phyloP scores from a whole-genome alignment of 345 rosid genomes.

The thale cress (Arabidopsis thaliana) region TAIR10.1 NC_003076.8:843001-843500 shows the following conservation, averaged over 20 bases:
- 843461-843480: slow-evolving; percentile 76
- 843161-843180: slow-evolving; percentile 31
- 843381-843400: slow-evolving; percentile 1
- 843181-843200: slow-evolving; percentile 10
- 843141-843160: neutral
- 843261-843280: slow-evolving; percentile 21
- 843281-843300: slow-evolving; percentile 19
- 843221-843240: slow-evolving; percentile 7
- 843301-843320: neutral
- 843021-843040: slow-evolving; percentile 64
- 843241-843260: neutral
- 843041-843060: slow-evolving; percentile 85
- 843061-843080: slow-evolving; percentile 94
- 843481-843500: slow-evolving; percentile 88
- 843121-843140: slow-evolving; percentile 15
- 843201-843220: slow-evolving; percentile 21
- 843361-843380: neutral
- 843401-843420: neutral
- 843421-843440: slow-evolving; percentile 3
- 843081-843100: slow-evolving; percentile 69
- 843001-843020: slow-evolving; percentile 74
- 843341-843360: neutral
- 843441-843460: slow-evolving; percentile 26
- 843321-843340: neutral
- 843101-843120: slow-evolving; percentile 23